These are phyloP conservation scores for Phytopythium vexans DNA, from an alignment of 352 stramenopile genomes.

Conservation along the genomic window DNA sequence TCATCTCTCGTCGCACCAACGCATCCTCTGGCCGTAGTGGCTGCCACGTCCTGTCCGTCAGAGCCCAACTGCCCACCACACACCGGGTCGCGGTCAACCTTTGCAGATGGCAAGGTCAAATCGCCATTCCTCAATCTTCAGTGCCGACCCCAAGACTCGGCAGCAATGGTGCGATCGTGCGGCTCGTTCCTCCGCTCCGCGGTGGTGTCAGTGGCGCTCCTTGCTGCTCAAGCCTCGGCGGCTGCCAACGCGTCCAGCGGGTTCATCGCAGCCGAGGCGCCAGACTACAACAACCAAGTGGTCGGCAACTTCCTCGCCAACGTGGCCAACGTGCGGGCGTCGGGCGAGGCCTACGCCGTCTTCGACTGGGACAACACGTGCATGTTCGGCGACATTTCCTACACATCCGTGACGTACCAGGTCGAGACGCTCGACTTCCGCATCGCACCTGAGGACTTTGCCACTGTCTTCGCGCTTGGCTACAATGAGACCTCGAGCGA, in stretches of 20 bases:
- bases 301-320: conserved; percentile 34
- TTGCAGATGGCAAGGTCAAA: no score
- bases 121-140: no score
- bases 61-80: no score
- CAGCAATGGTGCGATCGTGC: neutral
- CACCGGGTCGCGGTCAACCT: no score
- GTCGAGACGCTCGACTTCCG: conserved; percentile 56
- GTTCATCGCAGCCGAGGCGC: conserved; percentile 38
- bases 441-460: conserved; percentile 36
- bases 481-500: conserved; percentile 49
- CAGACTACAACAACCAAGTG: conserved; percentile 57
- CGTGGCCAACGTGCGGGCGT: conserved; percentile 21
- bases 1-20: no score
- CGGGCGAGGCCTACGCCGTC: conserved; percentile 43
- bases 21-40: no score
- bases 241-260: conserved; percentile 14
- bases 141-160: no score
- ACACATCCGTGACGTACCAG: conserved; percentile 60
- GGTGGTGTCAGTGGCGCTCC: conserved; percentile 10
- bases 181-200: conserved; percentile 23
- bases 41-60: no score
- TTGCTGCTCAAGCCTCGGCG: conserved; percentile 7
- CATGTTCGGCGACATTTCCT: conserved; percentile 67
- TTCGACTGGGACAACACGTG: conserved; percentile 73
- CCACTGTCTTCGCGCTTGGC: conserved; percentile 39